Evolutionary conservation across 2,329 filamentous ascomycete genomes (phyloP), one percentile per base, ranked within the genome.

Genomic region (Phaeosphaeria sp.): DNA sequence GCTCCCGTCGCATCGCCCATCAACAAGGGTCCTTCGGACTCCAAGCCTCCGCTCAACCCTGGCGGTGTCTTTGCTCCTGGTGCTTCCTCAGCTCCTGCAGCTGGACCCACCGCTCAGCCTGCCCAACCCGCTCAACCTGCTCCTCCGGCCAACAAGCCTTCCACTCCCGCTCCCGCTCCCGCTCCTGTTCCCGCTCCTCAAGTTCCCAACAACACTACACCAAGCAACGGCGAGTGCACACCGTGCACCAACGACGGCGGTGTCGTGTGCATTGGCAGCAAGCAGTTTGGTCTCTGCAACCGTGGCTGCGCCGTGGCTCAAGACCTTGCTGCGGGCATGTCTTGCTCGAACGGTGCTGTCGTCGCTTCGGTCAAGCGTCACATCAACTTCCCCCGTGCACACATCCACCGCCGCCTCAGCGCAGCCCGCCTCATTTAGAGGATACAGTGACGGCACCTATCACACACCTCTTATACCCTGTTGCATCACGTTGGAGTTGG

Each of bases 231-330:
- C 15, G 62, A 66, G 54, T 68, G 69, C 64, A 67, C 63, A 39
- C 63, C 78, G 39, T 82, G 80, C 74, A 68, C 72, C 15, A 73
- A 64, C 39, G 73, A 79, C 9, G 80, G 80, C 20, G 69, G 66
- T 23, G 64, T 83, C 46, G 71, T 82, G 55, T 83, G 81, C 72
- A 78, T 81, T 36, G 78, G 78, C 50, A 62, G 55, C 49, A 71
- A 62, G 41, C 71, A 77, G 23, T 83, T 79, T 54, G 81, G 80
- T 30, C 69, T 82, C 36, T 82, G 80, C 76, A 73, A 81, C 71
- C 69, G 74, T 51, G 74, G 77, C 46, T 79, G 71, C 55, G 80
- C 78, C 5, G 69, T 81, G 36, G 62, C 76, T 6, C 76, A 79
- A 59, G 61, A 71, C 33, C 72, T 82, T 25, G 75, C 80, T 10